These are phyloP conservation scores for Mycena metata DNA, from an alignment of 768 basidiomycete genomes.

Conservation along the genomic window DNA sequence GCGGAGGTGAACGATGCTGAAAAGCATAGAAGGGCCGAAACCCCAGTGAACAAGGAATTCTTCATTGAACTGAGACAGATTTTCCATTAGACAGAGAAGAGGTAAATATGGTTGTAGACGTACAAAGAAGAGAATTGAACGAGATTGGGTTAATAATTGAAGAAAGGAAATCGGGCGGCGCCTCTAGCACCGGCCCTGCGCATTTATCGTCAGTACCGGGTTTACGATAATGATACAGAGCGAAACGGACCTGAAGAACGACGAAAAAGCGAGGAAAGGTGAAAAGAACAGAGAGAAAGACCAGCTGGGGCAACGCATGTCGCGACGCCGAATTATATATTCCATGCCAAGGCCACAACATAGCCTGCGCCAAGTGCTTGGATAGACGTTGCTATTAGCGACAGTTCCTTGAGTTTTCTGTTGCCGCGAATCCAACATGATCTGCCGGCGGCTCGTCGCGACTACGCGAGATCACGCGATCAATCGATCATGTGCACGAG, in stretches of 20 bases:
- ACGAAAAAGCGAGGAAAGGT: conserved; percentile 14
- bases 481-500: too few species aligned
- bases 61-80: too few species aligned
- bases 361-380: conserved; percentile 1
- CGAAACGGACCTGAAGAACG: conserved; percentile 17
- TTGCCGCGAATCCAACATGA: too few species aligned
- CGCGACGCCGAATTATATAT: conserved; percentile 13
- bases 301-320: conserved; percentile 5
- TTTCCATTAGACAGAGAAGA: too few species aligned
- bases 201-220: conserved; percentile 1
- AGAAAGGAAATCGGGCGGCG: conserved; percentile 17
- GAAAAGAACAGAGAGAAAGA: conserved; percentile 16
- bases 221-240: neutral
- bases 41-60: conserved; percentile 3
- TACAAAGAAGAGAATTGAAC: conserved; percentile 8
- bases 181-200: conserved; percentile 23
- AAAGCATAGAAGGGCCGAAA: conserved; percentile 12
- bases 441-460: too few species aligned
- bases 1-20: conserved; percentile 6
- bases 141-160: conserved; percentile 14
- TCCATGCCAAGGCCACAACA: conserved; percentile 6
- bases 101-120: too few species aligned
- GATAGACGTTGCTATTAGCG: too few species aligned
- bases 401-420: too few species aligned
- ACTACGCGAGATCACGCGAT: too few species aligned